Evolutionary conservation across 139 green algal genomes (phyloP).

Genomic region (Chlamydomonas applanata): DNA sequence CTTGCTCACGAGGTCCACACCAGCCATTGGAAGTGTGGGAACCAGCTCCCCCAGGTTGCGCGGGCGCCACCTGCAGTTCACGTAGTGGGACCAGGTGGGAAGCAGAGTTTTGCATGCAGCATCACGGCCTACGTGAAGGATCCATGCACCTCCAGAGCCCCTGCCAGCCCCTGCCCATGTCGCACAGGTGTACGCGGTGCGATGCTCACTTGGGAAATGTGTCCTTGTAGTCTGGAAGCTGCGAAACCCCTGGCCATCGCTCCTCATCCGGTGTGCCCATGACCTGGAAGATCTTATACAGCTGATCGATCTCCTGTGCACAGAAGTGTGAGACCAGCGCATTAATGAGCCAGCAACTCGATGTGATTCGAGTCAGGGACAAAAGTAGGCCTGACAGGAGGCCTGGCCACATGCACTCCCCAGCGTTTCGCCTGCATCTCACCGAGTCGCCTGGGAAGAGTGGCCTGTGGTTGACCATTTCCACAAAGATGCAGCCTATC

Average conservation of each 20-base stretch:
- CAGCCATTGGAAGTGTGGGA: conserved; percentile 59
- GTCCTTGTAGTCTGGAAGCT: conserved; percentile 79
- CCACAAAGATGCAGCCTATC: conserved; percentile 97
- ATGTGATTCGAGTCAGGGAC: too few species aligned
- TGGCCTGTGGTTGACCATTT: conserved; percentile 85
- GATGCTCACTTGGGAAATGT: conserved; percentile 68
- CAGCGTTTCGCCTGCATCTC: not conserved
- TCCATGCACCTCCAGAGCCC: not conserved
- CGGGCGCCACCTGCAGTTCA: conserved; percentile 5
- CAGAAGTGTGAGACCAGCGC: not conserved
- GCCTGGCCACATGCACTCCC: not conserved
- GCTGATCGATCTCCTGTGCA: conserved; percentile 80
- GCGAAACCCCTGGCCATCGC: conserved; percentile 56
- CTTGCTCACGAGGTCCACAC: conserved; percentile 71
- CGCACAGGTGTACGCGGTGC: conserved; percentile 24
- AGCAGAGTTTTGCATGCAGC: too few species aligned
- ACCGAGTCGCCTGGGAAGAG: conserved; percentile 78
- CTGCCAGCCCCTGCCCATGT: not conserved
- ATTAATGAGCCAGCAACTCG: too few species aligned
- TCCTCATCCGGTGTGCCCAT: conserved; percentile 84
- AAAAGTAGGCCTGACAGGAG: too few species aligned
- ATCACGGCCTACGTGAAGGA: not conserved
- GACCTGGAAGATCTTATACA: conserved; percentile 89
- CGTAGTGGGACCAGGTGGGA: too few species aligned
- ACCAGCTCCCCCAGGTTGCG: conserved; percentile 49